Conservation (phyloP, 139 green algal genomes). For the Chlorella sp. region DNA sequence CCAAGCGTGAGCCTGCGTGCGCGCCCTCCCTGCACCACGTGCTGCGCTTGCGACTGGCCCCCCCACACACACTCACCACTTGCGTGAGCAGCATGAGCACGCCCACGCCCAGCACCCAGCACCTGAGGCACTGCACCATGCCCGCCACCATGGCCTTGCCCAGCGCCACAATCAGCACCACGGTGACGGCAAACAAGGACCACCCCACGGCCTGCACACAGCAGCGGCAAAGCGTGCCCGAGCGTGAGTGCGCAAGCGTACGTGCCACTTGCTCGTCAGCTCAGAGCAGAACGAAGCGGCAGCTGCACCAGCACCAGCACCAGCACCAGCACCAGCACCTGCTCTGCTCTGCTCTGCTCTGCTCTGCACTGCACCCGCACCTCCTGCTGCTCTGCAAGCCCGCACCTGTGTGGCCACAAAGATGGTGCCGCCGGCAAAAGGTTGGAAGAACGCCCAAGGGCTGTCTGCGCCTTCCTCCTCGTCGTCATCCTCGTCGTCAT, state of each 20-base stretch:
- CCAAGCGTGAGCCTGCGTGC: no score
- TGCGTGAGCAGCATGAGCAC: constrained; percentile 54
- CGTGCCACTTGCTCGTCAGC: no score
- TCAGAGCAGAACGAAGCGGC: no score
- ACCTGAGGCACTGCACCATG: constrained; percentile 48
- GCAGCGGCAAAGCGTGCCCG: not conserved
- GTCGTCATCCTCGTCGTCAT: no score
- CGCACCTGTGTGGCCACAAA: constrained; percentile 72
- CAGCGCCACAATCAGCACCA: constrained; percentile 49
- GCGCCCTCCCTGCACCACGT: no score
- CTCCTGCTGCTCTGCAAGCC: not conserved
- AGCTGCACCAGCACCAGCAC: no score
- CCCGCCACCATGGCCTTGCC: constrained; percentile 45
- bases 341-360: no score
- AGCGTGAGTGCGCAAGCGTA: not conserved
- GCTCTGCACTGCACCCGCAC: not conserved
- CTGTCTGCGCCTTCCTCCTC: no score
- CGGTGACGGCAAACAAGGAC: constrained; percentile 58
- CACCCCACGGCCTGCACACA: constrained; percentile 56
- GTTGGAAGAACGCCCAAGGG: constrained; percentile 78
- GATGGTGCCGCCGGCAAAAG: constrained; percentile 58
- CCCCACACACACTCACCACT: constrained; percentile 31
- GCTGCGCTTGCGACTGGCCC: no score
- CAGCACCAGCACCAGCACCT: no score
- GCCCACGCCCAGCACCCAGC: constrained; percentile 52